Base-by-base conservation (phyloP, 1,284 basidiomycete species). In the Takashimella koratensis region DNA sequence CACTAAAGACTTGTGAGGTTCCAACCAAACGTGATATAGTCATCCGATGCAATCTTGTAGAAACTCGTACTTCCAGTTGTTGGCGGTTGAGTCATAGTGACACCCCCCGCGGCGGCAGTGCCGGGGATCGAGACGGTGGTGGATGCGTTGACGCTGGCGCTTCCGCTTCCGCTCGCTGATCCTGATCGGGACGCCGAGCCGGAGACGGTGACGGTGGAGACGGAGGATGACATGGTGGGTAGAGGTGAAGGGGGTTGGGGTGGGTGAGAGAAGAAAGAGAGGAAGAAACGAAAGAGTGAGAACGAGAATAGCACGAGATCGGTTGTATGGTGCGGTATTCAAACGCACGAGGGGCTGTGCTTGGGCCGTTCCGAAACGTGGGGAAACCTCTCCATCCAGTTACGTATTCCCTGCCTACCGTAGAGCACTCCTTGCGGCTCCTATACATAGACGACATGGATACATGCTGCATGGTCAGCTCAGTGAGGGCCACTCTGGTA, bases 1-100 rank as follows among this genome's bases (percentile, higher is more conserved):
- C 54, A 74, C 76, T 84, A 78, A 22, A 94, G 77, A 58, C 80
- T 80, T 20, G 87, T 90, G 63, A 89, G 82, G 73, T 91, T 94
- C 92, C 92, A 96, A n/a, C 82, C 90, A 74, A 95, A 90, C 20
- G 90, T 95, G 68, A 95, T 82, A 53, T 79, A 79, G 66, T 89
- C 82, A 45, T 80, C 79, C 0, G 78, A 76, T 0, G 87, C 88
- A 64, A 97, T 88, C 80, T 96, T 95, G 81, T 86, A 95, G 78
- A 83, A 97, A 5, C 88, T 90, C 3, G 85, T 84, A 21, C 84
- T 71, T 19, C 76, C 84, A 10, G 86, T 86, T 60, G 84, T 81
- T 0, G 89, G 85, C 1, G 92, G 92, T 69, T 89, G 81, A 10
- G 74, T 66, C 53, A 77, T 71, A 8, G 70, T 65, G 22, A 76